Base-by-base conservation (phyloP, 2,329 filamentous ascomycete species). In the Pseudogymnoascus sp. region DNA sequence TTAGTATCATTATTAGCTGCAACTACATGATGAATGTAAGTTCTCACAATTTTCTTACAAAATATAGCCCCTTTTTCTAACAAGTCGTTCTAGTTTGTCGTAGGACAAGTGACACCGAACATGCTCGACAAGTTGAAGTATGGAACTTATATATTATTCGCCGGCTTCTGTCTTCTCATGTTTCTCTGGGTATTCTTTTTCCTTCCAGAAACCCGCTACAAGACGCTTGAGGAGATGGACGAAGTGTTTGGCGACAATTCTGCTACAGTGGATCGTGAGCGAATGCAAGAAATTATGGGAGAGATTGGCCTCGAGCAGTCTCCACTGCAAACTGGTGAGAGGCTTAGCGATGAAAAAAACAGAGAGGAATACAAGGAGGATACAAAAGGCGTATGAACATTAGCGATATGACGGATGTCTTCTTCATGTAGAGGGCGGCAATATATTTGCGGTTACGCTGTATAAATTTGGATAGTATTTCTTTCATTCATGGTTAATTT, bases 151-250 rank as follows among this genome's bases (percentile, higher is more conserved):
- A 75, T 80, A 60, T 73, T 80, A 61, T 79, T 78, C 62, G 77
- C 76, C 3, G 72, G 72, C 59, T 70, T 78, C 61, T 78, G 77
- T 44, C 67, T 78, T 61, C 63, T 70, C 46, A 70, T 74, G 7
- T 70, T 75, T 33, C 68, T 75, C 61, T 80, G 75, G 63, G 75
- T 77, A 7, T 78, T 72, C 65, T 77, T 78, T 69, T 74, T 78
- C 59, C 67, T 80, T 7, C 78, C 78, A 4, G 77, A 80, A 67
- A 80, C 78, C 2, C 79, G 77, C 63, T 77, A 77, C 63, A 71
- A 78, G 35, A 75, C 75, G 9, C 70, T 79, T 6, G 78, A 80
- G 65, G 75, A 73, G 33, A 77, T 78, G 70, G 77, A 79, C 63
- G 70, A 69, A 3, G 70, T 80, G 19, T 80, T 79, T 33, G 62